phyloP scores from a whole-genome alignment of 768 basidiomycete species.

The Mrakia blollopis region DNA sequence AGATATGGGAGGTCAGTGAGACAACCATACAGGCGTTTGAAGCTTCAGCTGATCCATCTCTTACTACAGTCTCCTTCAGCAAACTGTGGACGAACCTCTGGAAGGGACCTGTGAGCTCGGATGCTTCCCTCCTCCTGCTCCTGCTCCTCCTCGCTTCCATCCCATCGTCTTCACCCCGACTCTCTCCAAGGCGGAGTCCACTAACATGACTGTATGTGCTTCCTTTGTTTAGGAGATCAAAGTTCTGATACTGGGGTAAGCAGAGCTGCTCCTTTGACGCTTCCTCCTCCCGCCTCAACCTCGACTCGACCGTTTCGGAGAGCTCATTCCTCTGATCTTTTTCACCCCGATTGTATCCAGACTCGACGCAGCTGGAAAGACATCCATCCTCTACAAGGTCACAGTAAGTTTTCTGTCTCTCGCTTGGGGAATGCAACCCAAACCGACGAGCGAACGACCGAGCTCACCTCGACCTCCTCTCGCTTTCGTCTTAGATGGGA shows the following conservation, averaged over 20 bases:
- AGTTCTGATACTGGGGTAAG: slow-evolving; percentile 27
- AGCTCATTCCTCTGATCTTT: background rate
- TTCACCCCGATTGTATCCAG: background rate
- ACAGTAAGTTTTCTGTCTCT: background rate
- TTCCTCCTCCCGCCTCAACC: background rate
- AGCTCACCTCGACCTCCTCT: background rate
- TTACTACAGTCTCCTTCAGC: background rate
- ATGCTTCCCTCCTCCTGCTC: background rate
- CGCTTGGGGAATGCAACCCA: too few species aligned
- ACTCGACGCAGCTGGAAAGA: slow-evolving; percentile 28
- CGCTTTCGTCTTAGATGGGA: slow-evolving; percentile 4
- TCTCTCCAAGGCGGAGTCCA: background rate
- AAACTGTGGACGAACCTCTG: background rate
- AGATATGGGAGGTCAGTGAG: background rate
- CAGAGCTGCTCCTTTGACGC: background rate
- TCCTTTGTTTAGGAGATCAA: slow-evolving; percentile 15
- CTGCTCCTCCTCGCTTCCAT: background rate
- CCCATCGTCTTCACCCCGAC: background rate
- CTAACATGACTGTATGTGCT: background rate
- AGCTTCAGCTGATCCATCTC: background rate
- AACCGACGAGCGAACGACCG: background rate
- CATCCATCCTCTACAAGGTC: slow-evolving; percentile 17
- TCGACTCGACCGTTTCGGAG: background rate
- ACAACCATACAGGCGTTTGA: background rate
- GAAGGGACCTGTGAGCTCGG: slow-evolving; percentile 2